Conservation (phyloP, 306 rosid genomes). For the Sesbania bispinosa region DNA sequence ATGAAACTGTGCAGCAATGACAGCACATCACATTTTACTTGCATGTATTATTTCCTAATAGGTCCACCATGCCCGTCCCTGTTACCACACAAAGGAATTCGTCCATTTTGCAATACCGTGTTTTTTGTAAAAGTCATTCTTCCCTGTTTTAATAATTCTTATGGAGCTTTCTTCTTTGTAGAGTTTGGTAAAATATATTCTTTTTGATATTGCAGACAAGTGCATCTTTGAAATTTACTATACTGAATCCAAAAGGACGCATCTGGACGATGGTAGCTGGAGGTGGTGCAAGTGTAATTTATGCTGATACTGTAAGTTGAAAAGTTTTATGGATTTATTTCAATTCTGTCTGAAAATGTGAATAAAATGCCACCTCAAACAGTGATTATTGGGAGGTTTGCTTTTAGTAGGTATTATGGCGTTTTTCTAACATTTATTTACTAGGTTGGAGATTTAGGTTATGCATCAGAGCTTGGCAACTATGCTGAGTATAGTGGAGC, state of each 20-base stretch:
- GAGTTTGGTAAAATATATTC: background rate
- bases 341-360: constrained; percentile 15
- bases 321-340: background rate
- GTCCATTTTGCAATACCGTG: background rate
- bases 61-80: no score
- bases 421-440: constrained; percentile 7
- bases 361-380: constrained; percentile 1
- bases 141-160: background rate
- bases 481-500: constrained; percentile 97
- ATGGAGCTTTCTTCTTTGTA: background rate
- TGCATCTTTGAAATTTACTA: constrained; percentile 78
- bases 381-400: background rate
- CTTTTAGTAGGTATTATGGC: background rate
- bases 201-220: constrained; percentile 58
- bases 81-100: no score
- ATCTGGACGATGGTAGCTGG: constrained; percentile 97
- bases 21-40: no score
- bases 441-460: constrained; percentile 91
- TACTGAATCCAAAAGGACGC: constrained; percentile 85
- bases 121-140: background rate
- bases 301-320: constrained; percentile 75
- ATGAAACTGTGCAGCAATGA: no score
- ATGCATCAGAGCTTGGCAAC: constrained; percentile 92
- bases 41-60: no score
- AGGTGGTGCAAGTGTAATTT: constrained; percentile 91